Base-by-base conservation (phyloP, 345 rosid genomes). In the Eucalyptus melliodora region DNA sequence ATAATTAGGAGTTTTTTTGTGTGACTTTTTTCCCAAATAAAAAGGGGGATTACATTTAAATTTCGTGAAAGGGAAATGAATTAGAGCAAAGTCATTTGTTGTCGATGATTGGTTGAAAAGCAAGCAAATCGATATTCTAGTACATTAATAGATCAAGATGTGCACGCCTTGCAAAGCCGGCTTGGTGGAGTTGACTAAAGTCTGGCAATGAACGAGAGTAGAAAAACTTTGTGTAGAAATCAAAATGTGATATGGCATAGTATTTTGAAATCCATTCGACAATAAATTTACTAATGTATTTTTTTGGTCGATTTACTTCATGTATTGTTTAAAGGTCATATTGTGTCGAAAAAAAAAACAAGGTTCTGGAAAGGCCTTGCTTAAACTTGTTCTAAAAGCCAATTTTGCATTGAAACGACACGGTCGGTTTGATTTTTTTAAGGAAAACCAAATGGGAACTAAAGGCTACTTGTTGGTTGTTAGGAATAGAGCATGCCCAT, bases 401-500 rank as follows among this genome's bases (percentile, higher is more conserved):
- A 5, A 13, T 72, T 72, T 72, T 1, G 4, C 7, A 1, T 37
- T 5, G 27, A 72, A 5, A 5, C 5, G 3, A n/a, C 3, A 1
- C 2, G 0, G 23, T 16, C 2, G 23, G 11, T 34, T 72, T 19
- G 14, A 72, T 72, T 72, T 65, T 30, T n/a, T 16, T 0, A n/a
- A 15, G 37, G 16, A 65, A n/a, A 15, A 65, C 5, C 1, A 1
- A 2, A n/a, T 8, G 77, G 77, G 19, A 19, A 77, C 83, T 11
- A 37, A 37, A 77, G 45, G 8, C 15, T 77, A 21, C 83, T 11
- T 5, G 2, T 77, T 37, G 11, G 27, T 37, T 12, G 8, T 37
- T 40, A 21, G 27, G 45, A 40, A 37, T 21, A 10, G 27, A 77
- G 47, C 30, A 21, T 19, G 83, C 8, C 47, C 42, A 24, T 1